These are phyloP conservation scores for Parafenestella ontariensis DNA, from an alignment of 2,329 filamentous ascomycete genomes.

Conservation along the genomic window DNA sequence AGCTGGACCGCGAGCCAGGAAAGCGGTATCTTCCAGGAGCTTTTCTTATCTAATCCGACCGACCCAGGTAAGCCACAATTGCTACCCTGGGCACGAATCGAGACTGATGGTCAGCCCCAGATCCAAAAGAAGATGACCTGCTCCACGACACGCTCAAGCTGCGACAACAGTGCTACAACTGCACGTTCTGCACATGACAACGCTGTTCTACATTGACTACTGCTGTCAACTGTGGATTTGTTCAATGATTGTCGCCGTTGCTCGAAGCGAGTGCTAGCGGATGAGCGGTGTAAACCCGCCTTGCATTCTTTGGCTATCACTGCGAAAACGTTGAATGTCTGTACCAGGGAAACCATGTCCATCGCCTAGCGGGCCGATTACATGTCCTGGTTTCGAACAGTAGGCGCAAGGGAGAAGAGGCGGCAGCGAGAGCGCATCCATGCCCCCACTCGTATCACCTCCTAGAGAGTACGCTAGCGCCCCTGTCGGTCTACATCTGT, in stretches of 20 bases:
- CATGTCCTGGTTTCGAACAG: constrained; percentile 14
- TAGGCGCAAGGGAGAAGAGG: constrained; percentile 19
- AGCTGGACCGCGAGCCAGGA: constrained; percentile 34
- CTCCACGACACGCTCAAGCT: constrained; percentile 13
- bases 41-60: constrained; percentile 23
- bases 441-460: background rate
- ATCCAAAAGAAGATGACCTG: constrained; percentile 13
- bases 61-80: constrained; percentile 27
- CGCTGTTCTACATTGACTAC: constrained; percentile 30
- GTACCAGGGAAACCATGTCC: constrained; percentile 19
- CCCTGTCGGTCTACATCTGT: background rate
- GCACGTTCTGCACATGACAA: constrained; percentile 37
- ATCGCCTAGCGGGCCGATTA: background rate
- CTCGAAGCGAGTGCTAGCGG: constrained; percentile 25
- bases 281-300: constrained; percentile 20
- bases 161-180: constrained; percentile 8
- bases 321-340: constrained; percentile 13
- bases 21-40: constrained; percentile 21
- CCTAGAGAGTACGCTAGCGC: background rate
- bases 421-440: background rate
- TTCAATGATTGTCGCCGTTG: constrained; percentile 23
- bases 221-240: constrained; percentile 17
- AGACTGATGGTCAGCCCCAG: constrained; percentile 22
- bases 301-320: constrained; percentile 20
- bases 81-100: constrained; percentile 29